Conservation (phyloP, 306 rosid genomes). For the Vigna mungo region DNA sequence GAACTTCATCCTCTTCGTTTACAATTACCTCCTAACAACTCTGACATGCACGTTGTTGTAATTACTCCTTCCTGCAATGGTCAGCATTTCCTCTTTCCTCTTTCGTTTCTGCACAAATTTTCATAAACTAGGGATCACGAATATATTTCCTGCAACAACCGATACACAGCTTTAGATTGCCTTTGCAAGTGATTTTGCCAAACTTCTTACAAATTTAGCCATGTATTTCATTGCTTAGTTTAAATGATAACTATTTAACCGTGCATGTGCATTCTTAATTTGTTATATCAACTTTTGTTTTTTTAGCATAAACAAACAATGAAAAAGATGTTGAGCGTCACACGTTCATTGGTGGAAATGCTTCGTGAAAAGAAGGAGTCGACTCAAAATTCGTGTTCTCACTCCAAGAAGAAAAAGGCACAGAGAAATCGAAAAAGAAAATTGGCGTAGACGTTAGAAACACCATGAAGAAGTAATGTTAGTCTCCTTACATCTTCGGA, state of each 20-base stretch:
- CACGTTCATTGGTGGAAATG: conserved; percentile 21
- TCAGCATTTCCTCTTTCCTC: conserved; percentile 16
- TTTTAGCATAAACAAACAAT: conserved; percentile 22
- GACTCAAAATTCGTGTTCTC: neutral
- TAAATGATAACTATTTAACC: too few species aligned
- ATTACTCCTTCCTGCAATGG: conserved; percentile 55
- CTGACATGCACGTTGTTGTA: conserved; percentile 66
- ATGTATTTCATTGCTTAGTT: too few species aligned
- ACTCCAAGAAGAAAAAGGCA: neutral
- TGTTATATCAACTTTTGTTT: neutral
- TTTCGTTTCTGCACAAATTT: neutral
- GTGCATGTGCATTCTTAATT: neutral
- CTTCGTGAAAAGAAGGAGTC: neutral
- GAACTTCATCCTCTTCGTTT: conserved; percentile 74
- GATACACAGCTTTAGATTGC: too few species aligned
- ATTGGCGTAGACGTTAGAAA: neutral
- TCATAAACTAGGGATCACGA: too few species aligned
- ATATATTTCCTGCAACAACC: too few species aligned
- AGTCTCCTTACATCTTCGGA: neutral
- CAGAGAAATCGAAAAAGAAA: neutral
- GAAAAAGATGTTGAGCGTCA: neutral
- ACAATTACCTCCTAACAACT: conserved; percentile 87
- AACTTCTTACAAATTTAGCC: too few species aligned
- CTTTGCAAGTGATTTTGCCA: too few species aligned
- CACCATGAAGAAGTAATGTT: neutral